Conservation (phyloP, 2,329 filamentous ascomycete species). For the Colletotrichum acutatum region DNA sequence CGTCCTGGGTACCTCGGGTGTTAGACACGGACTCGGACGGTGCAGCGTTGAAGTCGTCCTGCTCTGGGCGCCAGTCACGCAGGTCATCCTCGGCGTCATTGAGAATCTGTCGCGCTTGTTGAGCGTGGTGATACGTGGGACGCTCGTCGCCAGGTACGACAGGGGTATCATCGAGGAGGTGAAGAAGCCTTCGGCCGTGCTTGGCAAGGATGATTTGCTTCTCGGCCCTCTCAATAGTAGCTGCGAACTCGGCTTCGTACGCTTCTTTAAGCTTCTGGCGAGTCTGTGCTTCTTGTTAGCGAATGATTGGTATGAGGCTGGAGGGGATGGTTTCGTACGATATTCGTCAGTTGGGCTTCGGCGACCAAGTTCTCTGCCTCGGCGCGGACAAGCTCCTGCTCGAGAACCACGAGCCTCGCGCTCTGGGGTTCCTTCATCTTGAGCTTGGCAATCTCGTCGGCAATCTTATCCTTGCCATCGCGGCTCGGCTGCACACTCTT, state of each 20-base stretch:
- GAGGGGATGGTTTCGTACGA: constrained; percentile 67
- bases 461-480: constrained; percentile 86
- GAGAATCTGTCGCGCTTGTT: constrained; percentile 83
- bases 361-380: constrained; percentile 97
- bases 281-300: constrained; percentile 65
- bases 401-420: constrained; percentile 81
- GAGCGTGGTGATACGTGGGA: constrained; percentile 71
- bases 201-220: constrained; percentile 96
- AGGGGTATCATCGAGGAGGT: constrained; percentile 88
- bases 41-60: constrained; percentile 43
- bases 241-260: constrained; percentile 87
- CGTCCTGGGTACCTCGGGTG: constrained; percentile 15
- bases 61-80: constrained; percentile 73
- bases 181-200: constrained; percentile 86
- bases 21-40: constrained; percentile 13
- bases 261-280: constrained; percentile 97
- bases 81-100: constrained; percentile 94
- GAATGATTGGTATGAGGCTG: not conserved
- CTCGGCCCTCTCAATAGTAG: constrained; percentile 94
- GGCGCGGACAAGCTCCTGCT: constrained; percentile 95
- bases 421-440: constrained; percentile 94
- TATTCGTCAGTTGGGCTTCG: constrained; percentile 95
- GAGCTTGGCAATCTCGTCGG: constrained; percentile 90
- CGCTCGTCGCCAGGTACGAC: constrained; percentile 87
- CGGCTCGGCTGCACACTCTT: constrained; percentile 93